Base-by-base conservation (phyloP, 306 rosid genomes). In the Herpetospermum pedunculosum region DNA sequence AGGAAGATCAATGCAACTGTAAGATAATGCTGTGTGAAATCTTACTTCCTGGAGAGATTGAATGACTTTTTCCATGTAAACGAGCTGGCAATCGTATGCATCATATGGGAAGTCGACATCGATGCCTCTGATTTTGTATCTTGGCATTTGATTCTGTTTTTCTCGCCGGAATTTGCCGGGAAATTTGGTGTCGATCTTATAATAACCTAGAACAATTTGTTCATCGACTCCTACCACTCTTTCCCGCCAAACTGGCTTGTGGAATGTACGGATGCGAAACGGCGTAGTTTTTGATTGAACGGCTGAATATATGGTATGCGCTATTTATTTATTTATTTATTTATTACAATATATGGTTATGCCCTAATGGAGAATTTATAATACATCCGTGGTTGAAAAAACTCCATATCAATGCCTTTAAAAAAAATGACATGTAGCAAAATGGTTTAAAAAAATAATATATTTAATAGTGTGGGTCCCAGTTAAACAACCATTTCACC, bases 1-100 rank as follows among this genome's bases (percentile, higher is more conserved):
- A 40, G 50, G 13, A 26, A 65, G 7, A 40, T 41, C 8, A 13
- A 6, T 48, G 60, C 32, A 44, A 32, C 58, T 26, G 3, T 7
- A 23, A 16, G 46, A 62, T 50, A 26, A 9, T 11, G 43, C 16
- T 15, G 8, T 18, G 21, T 26, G 35, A 29, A 15, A 34, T 26
- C 80, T 77, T 87, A 90, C 98, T 82, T 84, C 78, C 79, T 93
- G 96, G 68, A 93, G 94, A 67, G 98, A 85, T 70, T 89, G 96
- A 11, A 91, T 83, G 81, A 93, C 97, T 81, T 91, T 93, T 26
- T 93, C 98, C 98, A 93, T 93, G 86, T 91, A 91, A 73, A 91
- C 88, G 65, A 93, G 79, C 80, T 93, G 98, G 75, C 94, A 89
- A 76, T 91, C 97, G 85, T 93, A 91, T 30, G 98, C 96, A 79